Evolutionary conservation across 2,329 filamentous ascomycete species (phyloP).

Genomic region (Pestalotiopsis sp.): DNA sequence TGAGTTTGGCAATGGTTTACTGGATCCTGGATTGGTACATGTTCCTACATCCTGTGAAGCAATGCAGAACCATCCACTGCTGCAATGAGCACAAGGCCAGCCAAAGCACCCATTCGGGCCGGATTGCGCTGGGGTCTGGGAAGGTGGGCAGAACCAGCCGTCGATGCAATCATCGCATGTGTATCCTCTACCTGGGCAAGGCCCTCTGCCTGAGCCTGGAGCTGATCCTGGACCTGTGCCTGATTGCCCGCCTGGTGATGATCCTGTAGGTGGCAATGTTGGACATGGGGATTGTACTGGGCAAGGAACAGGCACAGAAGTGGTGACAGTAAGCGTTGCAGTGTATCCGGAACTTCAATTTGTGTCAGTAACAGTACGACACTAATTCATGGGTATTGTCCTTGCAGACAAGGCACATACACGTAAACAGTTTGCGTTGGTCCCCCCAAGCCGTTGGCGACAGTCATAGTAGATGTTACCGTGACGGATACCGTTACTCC

Average conservation of each 20-base stretch:
- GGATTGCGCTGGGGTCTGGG: constrained; percentile 34
- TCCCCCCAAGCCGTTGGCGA: not conserved
- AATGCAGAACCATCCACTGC: constrained; percentile 40
- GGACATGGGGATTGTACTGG: not conserved
- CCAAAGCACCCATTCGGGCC: constrained; percentile 38
- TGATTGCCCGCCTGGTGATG: constrained; percentile 15
- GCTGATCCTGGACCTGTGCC: constrained; percentile 21
- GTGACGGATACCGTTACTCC: constrained; percentile 5
- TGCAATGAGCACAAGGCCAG: constrained; percentile 39
- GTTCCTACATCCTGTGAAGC: constrained; percentile 26
- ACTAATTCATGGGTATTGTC: not conserved
- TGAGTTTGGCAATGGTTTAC: constrained; percentile 5
- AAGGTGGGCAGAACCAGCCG: constrained; percentile 40
- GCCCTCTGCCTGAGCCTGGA: constrained; percentile 25
- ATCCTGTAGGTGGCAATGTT: not conserved
- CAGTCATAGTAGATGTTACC: constrained; percentile 2
- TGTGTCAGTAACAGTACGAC: not conserved
- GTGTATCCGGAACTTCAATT: constrained; percentile 3
- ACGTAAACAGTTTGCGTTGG: constrained; percentile 4
- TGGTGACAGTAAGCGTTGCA: not conserved
- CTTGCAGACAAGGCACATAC: not conserved
- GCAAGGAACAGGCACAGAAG: not conserved
- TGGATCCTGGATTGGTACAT: constrained; percentile 20
- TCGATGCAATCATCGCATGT: constrained; percentile 38
- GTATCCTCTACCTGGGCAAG: constrained; percentile 39